phyloP scores from a whole-genome alignment of 495 filamentous ascomycete genomes.

The Sphaerosporella brunnea region DNA sequence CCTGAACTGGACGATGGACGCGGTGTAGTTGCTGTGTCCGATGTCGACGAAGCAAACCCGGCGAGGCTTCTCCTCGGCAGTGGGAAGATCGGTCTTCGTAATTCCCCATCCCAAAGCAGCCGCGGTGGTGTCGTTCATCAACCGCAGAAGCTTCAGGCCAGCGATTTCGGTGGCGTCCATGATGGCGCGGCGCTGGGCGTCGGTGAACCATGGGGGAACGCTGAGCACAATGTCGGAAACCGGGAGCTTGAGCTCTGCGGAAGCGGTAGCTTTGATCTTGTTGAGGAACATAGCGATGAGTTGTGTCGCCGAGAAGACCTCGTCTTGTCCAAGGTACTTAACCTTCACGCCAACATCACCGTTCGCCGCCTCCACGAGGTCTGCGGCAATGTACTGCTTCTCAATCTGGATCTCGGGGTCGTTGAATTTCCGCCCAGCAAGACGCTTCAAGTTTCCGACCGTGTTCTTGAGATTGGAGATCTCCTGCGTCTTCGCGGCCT shows the following conservation, averaged over 20 bases:
- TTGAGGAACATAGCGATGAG: constrained; percentile 85
- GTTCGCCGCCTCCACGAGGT: constrained; percentile 62
- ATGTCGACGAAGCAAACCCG: constrained; percentile 90
- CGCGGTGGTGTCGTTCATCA: constrained; percentile 97
- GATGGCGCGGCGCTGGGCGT: constrained; percentile 71
- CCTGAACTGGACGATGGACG: constrained; percentile 84
- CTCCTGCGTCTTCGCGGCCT: constrained; percentile 94
- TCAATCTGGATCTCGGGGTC: constrained; percentile 88
- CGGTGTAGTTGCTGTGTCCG: constrained; percentile 87
- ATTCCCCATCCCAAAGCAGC: constrained; percentile 94
- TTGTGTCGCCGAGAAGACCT: constrained; percentile 80
- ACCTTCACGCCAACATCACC: constrained; percentile 93
- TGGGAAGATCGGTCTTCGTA: constrained; percentile 84
- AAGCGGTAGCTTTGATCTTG: constrained; percentile 78
- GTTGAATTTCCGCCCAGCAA: constrained; percentile 65
- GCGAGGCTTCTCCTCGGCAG: constrained; percentile 77
- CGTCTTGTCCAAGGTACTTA: constrained; percentile 81
- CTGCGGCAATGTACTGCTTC: constrained; percentile 74
- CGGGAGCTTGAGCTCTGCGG: constrained; percentile 72
- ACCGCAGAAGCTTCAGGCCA: constrained; percentile 73
- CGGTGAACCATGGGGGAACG: constrained; percentile 93
- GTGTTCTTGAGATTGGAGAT: constrained; percentile 99
- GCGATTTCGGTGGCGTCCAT: constrained; percentile 91
- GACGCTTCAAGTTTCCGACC: constrained; percentile 74
- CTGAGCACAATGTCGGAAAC: constrained; percentile 92